Conservation (phyloP, 148 eudicot species). For the Tetragonia tetragonoides region DNA sequence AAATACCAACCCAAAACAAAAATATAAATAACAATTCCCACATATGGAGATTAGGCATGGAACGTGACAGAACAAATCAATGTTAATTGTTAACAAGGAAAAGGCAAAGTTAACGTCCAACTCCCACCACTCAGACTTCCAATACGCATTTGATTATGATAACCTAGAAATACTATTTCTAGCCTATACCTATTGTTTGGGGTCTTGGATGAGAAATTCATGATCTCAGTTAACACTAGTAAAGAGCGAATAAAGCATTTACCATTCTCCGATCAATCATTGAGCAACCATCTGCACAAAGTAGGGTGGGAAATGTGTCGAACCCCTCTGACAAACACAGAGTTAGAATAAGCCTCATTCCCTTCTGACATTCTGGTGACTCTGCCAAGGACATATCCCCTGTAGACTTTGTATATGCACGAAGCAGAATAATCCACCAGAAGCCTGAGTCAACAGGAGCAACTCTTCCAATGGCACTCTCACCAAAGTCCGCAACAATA, state of each 20-base stretch:
- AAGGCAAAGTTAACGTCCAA: background rate
- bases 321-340: constrained; percentile 94
- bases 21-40: background rate
- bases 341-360: constrained; percentile 79
- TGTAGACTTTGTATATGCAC: constrained; percentile 94
- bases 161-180: background rate
- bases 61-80: background rate
- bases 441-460: constrained; percentile 99
- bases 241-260: constrained; percentile 17
- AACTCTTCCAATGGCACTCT: constrained; percentile 98
- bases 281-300: constrained; percentile 99
- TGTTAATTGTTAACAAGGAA: background rate
- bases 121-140: background rate
- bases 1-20: no score
- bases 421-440: constrained; percentile 99
- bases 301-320: constrained; percentile 91
- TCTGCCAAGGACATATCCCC: constrained; percentile 85
- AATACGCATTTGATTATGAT: constrained; percentile 1
- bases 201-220: no score
- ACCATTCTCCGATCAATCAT: constrained; percentile 99
- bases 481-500: constrained; percentile 91
- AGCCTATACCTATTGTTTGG: no score
- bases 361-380: constrained; percentile 96
- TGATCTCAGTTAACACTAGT: background rate
- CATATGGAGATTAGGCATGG: background rate